phyloP scores from a whole-genome alignment of 140 eudicot species.

The Erigeron philadelphicus region DNA sequence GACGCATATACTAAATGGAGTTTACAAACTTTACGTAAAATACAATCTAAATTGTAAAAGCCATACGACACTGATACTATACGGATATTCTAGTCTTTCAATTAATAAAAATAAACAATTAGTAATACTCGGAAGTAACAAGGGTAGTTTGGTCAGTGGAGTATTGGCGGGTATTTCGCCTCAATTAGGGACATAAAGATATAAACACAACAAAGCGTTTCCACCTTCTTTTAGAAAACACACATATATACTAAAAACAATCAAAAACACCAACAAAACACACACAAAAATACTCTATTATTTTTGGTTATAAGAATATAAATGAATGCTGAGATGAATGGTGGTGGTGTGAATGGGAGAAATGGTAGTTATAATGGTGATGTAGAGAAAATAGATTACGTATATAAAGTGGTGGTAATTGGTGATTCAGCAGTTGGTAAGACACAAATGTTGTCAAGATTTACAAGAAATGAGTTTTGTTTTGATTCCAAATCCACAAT shows the following conservation, averaged over 20 bases:
- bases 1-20: too few species aligned
- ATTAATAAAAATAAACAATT: neutral
- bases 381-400: slow-evolving; percentile 54
- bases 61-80: too few species aligned
- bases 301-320: neutral
- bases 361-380: slow-evolving; percentile 4
- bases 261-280: neutral
- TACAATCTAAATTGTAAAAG: too few species aligned
- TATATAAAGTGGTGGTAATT: slow-evolving; percentile 76
- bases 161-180: slow-evolving; percentile 40
- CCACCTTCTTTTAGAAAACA: neutral
- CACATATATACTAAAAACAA: neutral
- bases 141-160: slow-evolving; percentile 25
- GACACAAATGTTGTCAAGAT: slow-evolving; percentile 66
- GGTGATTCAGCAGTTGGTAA: slow-evolving; percentile 86
- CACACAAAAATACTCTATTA: neutral
- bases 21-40: too few species aligned
- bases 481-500: slow-evolving; percentile 75
- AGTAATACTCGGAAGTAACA: neutral
- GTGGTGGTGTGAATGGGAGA: slow-evolving; percentile 22
- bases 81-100: too few species aligned
- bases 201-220: slow-evolving; percentile 11
- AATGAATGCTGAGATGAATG: slow-evolving; percentile 55
- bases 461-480: slow-evolving; percentile 58
- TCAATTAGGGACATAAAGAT: slow-evolving; percentile 25